phyloP scores from a whole-genome alignment of 768 basidiomycete species.

The Gymnopilus dilepis region DNA sequence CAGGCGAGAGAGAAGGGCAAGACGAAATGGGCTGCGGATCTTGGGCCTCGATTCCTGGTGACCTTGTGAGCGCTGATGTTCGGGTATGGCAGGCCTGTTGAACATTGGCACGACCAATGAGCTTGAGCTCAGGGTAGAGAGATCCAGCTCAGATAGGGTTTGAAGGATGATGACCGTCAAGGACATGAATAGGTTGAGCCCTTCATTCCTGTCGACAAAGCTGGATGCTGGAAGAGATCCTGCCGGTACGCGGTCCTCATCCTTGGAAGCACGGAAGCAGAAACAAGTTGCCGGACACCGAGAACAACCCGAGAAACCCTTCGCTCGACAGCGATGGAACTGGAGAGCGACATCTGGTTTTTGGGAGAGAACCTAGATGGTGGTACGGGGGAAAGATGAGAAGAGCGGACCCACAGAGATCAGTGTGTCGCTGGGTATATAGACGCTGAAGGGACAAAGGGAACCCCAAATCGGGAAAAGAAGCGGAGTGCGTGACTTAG shows the following conservation, averaged over 20 bases:
- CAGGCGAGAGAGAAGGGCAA: neutral
- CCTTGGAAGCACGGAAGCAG: neutral
- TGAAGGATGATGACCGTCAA: neutral
- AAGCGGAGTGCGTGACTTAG: neutral
- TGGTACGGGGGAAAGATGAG: neutral
- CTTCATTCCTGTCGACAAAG: neutral
- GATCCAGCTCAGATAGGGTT: neutral
- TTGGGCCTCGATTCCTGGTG: neutral
- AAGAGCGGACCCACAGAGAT: slow-evolving; percentile 1
- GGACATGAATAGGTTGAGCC: neutral
- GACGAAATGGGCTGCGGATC: neutral
- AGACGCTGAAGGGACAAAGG: slow-evolving; percentile 11
- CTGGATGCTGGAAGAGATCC: neutral
- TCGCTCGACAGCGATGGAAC: neutral
- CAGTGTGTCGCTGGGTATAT: slow-evolving; percentile 4
- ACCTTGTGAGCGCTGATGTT: neutral
- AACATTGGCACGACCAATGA: neutral
- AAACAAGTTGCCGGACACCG: neutral
- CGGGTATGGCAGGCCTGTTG: neutral
- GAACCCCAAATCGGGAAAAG: neutral
- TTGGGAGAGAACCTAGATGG: neutral
- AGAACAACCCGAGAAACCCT: neutral
- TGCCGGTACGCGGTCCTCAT: neutral
- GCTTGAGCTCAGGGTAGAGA: neutral
- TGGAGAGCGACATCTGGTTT: neutral